Conservation (phyloP, 2,329 filamentous ascomycete genomes). For the Fulvia fulva region DNA sequence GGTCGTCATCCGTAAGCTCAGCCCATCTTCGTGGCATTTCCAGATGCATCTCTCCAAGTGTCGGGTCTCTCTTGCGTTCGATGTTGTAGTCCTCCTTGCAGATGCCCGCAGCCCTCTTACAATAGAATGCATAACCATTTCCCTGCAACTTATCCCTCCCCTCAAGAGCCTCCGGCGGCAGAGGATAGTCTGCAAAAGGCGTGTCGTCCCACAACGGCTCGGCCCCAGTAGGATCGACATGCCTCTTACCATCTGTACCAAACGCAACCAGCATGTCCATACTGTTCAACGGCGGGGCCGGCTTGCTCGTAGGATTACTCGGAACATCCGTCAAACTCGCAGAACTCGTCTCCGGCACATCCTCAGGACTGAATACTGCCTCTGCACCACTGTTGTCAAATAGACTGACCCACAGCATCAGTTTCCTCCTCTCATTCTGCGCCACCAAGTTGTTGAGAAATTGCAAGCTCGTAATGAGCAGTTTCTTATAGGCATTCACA, state of each 20-base stretch:
- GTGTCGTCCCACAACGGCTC: constrained; percentile 24
- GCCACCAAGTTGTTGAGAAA: constrained; percentile 64
- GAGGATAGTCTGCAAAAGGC: constrained; percentile 20
- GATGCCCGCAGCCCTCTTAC: constrained; percentile 18
- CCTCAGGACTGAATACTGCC: constrained; percentile 25
- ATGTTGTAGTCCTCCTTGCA: constrained; percentile 26
- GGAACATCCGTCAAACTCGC: constrained; percentile 28
- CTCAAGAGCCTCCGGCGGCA: constrained; percentile 22
- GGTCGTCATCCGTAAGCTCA: constrained; percentile 22
- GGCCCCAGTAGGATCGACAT: constrained; percentile 17
- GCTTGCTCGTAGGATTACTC: constrained; percentile 27
- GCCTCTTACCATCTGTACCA: constrained; percentile 23
- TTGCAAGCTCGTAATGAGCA: constrained; percentile 63
- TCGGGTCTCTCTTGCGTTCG: constrained; percentile 25
- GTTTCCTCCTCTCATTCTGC: constrained; percentile 61
- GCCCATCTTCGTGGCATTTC: constrained; percentile 29
- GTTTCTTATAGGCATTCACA: constrained; percentile 62
- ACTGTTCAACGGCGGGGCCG: constrained; percentile 23
- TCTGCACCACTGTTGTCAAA: constrained; percentile 48
- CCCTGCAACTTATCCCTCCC: constrained; percentile 14
- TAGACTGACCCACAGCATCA: constrained; percentile 62
- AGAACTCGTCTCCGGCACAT: constrained; percentile 27
- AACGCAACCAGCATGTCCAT: constrained; percentile 31
- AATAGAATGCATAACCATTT: constrained; percentile 32
- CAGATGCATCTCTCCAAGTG: constrained; percentile 27